Evolutionary conservation across 805 yeast species (phyloP), one percentile per base, ranked within the genome.

Genomic region (Suhomyces faveliae): DNA sequence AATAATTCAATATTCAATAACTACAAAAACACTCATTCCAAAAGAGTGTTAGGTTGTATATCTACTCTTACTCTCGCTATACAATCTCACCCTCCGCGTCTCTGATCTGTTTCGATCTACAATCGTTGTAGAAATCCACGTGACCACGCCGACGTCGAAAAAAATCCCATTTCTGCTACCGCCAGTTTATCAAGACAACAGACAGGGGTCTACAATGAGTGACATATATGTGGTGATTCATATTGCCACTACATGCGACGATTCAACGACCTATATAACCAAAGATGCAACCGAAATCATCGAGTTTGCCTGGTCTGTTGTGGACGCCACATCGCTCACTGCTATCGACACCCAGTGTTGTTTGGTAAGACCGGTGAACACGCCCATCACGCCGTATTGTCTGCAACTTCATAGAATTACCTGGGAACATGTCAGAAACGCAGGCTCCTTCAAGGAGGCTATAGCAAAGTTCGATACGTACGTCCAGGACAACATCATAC

Each of bases 271-370:
- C 24, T 76, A 78, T 55, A 78, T 80, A 43, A 69, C 83, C 25
- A 81, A 80, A 57, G 96, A 87, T 63, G 76, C 87, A 25, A 74
- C 85, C 4, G 90, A 85, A 62, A 71, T 84, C 48, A 76, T 82
- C 29, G 87, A 83, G 60, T 63, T 89, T 12, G 80, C 87, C 3
- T 89, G 92, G 87, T 66, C 77, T 23, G 57, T 83, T 3, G 66
- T 87, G 13, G 83, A 85, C 59, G 77, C 87, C 15, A 57, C 66
- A 4, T 71, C 80, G 2, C 65, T 83, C 46, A 68, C 71, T 25
- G 71, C 68, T 47, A 60, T 70, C 27, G 63, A 70, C 48, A 60
- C 64, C n/a, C 80, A 73, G 46, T 69, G 78, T 12, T 68, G 74
- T 8, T 60, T 81, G 51, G 79, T 84, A 23, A 77, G 79, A 50